phyloP scores from a whole-genome alignment of 495 filamentous ascomycete species.

The Hypoxylon rickii region DNA sequence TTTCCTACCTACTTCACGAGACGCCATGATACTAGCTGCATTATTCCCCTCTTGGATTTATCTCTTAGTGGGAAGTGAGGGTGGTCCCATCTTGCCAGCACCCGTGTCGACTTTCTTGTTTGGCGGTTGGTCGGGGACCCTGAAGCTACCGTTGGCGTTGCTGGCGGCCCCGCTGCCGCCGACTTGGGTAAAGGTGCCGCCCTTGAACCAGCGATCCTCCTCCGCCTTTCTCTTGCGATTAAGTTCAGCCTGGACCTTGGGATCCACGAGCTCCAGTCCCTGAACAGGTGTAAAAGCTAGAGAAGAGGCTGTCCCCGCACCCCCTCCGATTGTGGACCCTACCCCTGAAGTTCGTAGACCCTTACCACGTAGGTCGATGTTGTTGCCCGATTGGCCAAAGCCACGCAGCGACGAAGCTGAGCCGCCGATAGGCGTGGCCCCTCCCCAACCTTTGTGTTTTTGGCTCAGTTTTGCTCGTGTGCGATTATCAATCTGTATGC shows the following conservation, averaged over 20 bases:
- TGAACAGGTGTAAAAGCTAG: slow-evolving; percentile 94
- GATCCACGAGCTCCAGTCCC: slow-evolving; percentile 93
- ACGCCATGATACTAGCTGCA: background rate
- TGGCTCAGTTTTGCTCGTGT: slow-evolving; percentile 91
- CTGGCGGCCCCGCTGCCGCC: slow-evolving; percentile 50
- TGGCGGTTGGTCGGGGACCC: slow-evolving; percentile 66
- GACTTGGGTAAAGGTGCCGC: slow-evolving; percentile 93
- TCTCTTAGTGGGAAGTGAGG: slow-evolving; percentile 37
- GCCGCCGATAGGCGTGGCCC: slow-evolving; percentile 66
- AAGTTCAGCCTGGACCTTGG: slow-evolving; percentile 82
- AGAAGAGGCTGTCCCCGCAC: slow-evolving; percentile 78
- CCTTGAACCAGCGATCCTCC: slow-evolving; percentile 94
- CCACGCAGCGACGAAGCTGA: slow-evolving; percentile 78
- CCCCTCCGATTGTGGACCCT: slow-evolving; percentile 63
- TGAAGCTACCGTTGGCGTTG: slow-evolving; percentile 45
- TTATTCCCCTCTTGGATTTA: slow-evolving; percentile 1
- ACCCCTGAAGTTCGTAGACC: slow-evolving; percentile 79
- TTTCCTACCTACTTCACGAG: background rate
- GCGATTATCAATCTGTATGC: slow-evolving; percentile 86
- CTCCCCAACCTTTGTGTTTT: slow-evolving; percentile 96
- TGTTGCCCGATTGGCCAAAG: slow-evolving; percentile 66
- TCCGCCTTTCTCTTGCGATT: slow-evolving; percentile 89
- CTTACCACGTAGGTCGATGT: slow-evolving; percentile 71
- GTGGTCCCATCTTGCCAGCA: slow-evolving; percentile 51
- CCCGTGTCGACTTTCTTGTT: slow-evolving; percentile 63